Conservation (phyloP, 208 protist genomes). For the Trypanosoma melophagium region DNA sequence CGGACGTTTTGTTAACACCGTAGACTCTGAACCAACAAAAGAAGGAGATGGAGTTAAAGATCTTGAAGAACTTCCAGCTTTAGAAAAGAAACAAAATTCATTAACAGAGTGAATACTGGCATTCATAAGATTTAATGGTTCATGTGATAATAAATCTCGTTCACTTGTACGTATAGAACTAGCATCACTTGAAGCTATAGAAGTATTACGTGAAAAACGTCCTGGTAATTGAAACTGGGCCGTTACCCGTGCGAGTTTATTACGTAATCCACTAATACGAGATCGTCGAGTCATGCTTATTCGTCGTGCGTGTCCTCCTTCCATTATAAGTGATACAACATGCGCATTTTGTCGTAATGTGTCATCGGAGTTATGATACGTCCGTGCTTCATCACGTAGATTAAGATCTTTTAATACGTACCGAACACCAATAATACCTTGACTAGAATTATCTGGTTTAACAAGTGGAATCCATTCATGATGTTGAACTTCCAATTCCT, state of each 20-base stretch:
- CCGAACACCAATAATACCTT: slow-evolving; percentile 74
- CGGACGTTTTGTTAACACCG: neutral
- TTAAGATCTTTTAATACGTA: slow-evolving; percentile 70
- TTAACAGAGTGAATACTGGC: slow-evolving; percentile 46
- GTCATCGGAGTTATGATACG: no score
- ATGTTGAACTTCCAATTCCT: slow-evolving; percentile 48
- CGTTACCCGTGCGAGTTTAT: slow-evolving; percentile 11
- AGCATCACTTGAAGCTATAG: neutral
- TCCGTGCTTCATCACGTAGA: slow-evolving; percentile 38
- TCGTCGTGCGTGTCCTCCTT: neutral
- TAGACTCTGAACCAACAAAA: neutral
- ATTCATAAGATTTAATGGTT: slow-evolving; percentile 68
- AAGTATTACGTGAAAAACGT: neutral
- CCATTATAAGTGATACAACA: neutral
- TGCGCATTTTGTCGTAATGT: neutral
- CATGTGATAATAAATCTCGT: neutral
- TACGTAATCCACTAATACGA: slow-evolving; percentile 9
- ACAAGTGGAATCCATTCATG: slow-evolving; percentile 65
- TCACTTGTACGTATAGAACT: neutral
- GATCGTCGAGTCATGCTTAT: neutral
- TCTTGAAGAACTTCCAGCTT: neutral
- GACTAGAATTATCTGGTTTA: slow-evolving; percentile 28
- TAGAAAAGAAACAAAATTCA: slow-evolving; percentile 48
- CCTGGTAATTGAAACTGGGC: neutral
- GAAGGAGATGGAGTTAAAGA: neutral